Base-by-base conservation (phyloP, 208 protist genomes). In the Trypanosoma boissoni region DNA sequence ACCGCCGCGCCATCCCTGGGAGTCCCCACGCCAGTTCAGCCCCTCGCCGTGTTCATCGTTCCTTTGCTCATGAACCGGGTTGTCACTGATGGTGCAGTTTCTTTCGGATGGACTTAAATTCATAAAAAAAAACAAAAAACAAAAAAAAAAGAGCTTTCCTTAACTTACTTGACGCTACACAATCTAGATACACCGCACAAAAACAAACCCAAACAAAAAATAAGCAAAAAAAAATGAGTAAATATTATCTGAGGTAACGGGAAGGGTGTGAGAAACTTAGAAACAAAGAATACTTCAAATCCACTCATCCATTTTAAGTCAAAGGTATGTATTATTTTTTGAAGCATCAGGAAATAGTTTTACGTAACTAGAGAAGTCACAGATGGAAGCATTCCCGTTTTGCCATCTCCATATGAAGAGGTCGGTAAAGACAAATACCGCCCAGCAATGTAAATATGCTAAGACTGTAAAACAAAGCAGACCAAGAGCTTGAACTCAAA, bases 1-100 rank as follows among this genome's bases (percentile, higher is more conserved):
- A 58, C 77, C 77, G 68, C 72, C 60, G 2, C 65, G 32, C 43
- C 76, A 73, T 56, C 66, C 52, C 71, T 71, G 60, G 58, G 41
- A 14, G 2, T 32, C 48, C 20, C 61, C 52, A 67, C 39, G 50
- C 26, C 7, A 46, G 52, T 59, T 67, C 43, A 67, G 28, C 20
- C 14, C 20, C 20, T 51, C 52, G 44, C 50, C 50, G 32, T 59
- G 61, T 23, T 51, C 49, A 59, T 59, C 31, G 12, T 52, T 51
- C 26, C 29, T 59, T 26, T 58, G 32, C 36, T 59, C 61, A 67
- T 43, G 61, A 59, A 51, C 61, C 28, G 49, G 61, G 44, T 20
- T 54, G 39, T 67, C 52, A 45, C 52, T 67, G 61, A 51, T 67
- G 52, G 51, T 59, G 52, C 50, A 49, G 61, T 59, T 67, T 24